Evolutionary conservation across 1,139 yeast genomes (phyloP).

Genomic region (Taphrina flavorubra): DNA sequence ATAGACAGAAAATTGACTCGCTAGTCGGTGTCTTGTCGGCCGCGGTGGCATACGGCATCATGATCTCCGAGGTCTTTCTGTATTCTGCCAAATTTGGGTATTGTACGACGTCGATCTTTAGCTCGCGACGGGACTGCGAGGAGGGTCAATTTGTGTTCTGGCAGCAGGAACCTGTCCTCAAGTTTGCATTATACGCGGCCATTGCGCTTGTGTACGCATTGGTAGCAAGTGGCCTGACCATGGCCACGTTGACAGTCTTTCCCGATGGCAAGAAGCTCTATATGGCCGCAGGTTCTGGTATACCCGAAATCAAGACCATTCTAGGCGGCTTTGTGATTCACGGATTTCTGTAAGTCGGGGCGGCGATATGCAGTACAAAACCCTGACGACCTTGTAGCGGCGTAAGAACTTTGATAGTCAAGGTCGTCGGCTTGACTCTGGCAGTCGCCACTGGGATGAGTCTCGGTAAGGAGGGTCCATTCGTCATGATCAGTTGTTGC

Average conservation of each 20-base stretch:
- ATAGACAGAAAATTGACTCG: neutral
- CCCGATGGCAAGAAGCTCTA: conserved; percentile 28
- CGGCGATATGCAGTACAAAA: too few species aligned
- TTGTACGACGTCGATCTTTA: conserved; percentile 50
- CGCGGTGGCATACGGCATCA: conserved; percentile 61
- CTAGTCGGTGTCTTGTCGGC: conserved; percentile 57
- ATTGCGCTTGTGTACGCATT: conserved; percentile 9
- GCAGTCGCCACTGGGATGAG: conserved; percentile 72
- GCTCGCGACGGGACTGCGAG: conserved; percentile 5
- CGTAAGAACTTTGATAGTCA: conserved; percentile 60
- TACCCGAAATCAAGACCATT: conserved; percentile 63
- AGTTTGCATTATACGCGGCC: conserved; percentile 12
- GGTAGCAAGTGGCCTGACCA: conserved; percentile 17
- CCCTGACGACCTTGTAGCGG: conserved; percentile 51
- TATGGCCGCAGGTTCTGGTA: conserved; percentile 55
- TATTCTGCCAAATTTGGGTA: conserved; percentile 65
- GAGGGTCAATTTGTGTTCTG: conserved; percentile 11
- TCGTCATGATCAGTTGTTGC: conserved; percentile 71
- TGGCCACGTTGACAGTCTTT: conserved; percentile 25
- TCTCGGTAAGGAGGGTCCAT: conserved; percentile 72
- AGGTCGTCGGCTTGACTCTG: conserved; percentile 60
- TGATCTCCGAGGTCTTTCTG: conserved; percentile 59
- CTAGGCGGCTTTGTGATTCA: conserved; percentile 64
- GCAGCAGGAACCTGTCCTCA: neutral
- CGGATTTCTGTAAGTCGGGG: conserved; percentile 53